phyloP scores from a whole-genome alignment of 176 grass and related monocot genomes.

The Aegilops umbellulata region DNA sequence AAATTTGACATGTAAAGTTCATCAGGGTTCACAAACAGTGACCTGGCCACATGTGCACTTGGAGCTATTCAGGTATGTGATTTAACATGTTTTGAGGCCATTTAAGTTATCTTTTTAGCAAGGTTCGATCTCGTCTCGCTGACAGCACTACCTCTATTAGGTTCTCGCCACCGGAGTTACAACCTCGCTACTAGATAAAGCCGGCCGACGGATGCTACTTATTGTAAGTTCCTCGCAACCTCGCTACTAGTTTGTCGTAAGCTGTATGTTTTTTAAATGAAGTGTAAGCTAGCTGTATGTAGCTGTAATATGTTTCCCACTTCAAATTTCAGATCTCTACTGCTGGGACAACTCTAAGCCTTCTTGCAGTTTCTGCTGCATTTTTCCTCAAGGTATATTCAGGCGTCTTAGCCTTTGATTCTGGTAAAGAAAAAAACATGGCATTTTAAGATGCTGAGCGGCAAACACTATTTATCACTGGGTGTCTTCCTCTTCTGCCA shows the following conservation, averaged over 20 bases:
- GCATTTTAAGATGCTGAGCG: background rate
- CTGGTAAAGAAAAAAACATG: background rate
- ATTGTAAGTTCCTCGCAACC: constrained; percentile 54
- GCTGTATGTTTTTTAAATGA: no score
- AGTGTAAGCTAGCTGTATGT: constrained; percentile 1
- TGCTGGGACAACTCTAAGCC: constrained; percentile 67
- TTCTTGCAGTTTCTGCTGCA: constrained; percentile 77
- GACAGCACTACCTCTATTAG: constrained; percentile 35
- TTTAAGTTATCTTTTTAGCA: constrained; percentile 33
- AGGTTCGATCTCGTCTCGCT: background rate
- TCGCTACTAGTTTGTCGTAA: no score
- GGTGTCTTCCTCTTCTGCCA: background rate
- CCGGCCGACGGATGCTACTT: constrained; percentile 88
- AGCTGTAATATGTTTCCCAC: constrained; percentile 1
- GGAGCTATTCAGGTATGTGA: constrained; percentile 78
- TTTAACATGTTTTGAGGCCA: constrained; percentile 33
- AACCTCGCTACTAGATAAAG: constrained; percentile 86
- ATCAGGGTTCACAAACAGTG: constrained; percentile 77
- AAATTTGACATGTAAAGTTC: constrained; percentile 15
- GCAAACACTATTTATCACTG: background rate
- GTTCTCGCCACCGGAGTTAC: constrained; percentile 91
- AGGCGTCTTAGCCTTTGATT: background rate
- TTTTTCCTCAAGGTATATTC: constrained; percentile 82
- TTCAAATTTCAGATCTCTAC: constrained; percentile 59
- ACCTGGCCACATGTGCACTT: constrained; percentile 81